Conservation (phyloP, 192 early-diverging fungal genomes). For the Piromyces sp. region DNA sequence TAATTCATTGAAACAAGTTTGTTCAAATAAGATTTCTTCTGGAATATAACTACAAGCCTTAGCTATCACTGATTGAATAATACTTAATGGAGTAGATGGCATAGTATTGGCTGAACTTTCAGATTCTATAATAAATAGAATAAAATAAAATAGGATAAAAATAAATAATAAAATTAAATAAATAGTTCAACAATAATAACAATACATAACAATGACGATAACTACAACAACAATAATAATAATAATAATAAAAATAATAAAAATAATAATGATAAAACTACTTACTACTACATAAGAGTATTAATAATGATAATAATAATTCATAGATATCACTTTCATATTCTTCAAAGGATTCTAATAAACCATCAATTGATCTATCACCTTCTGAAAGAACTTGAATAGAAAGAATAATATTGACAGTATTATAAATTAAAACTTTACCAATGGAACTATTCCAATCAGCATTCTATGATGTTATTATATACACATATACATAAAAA, state of each 20-base stretch:
- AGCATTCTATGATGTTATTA: not conserved
- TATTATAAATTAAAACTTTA: not conserved
- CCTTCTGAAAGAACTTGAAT: not conserved
- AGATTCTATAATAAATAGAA: not conserved
- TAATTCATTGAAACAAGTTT: conserved; percentile 6
- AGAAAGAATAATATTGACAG: not conserved
- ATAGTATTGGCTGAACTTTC: not conserved
- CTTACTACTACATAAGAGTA: not conserved
- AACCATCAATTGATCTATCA: not conserved
- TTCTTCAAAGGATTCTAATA: not conserved
- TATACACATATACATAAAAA: too few species aligned
- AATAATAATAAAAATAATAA: not conserved
- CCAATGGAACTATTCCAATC: not conserved
- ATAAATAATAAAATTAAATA: too few species aligned
- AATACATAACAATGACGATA: too few species aligned
- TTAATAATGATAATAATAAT: not conserved
- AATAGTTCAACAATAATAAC: too few species aligned
- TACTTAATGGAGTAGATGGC: conserved; percentile 2
- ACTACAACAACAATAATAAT: not conserved
- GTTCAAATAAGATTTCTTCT: conserved; percentile 6
- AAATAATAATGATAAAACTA: not conserved
- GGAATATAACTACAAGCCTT: conserved; percentile 4
- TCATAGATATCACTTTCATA: not conserved
- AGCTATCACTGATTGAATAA: conserved; percentile 7
- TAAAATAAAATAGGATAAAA: too few species aligned